These are phyloP conservation scores for Extremus antarcticus DNA, from an alignment of 495 filamentous ascomycete genomes.

Conservation along the genomic window DNA sequence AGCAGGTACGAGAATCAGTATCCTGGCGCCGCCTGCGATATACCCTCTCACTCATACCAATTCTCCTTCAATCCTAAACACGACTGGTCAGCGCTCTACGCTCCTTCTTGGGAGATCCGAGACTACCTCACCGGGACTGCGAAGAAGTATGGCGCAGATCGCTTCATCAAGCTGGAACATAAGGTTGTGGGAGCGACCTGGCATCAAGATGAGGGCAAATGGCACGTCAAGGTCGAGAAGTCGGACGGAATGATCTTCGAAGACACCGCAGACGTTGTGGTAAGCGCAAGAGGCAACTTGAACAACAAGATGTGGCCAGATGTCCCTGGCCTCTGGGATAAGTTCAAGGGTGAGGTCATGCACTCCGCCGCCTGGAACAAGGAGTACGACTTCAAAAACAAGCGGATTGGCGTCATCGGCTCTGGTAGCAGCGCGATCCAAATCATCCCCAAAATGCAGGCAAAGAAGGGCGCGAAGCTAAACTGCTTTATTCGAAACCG, in stretches of 20 bases:
- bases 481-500: conserved; percentile 25
- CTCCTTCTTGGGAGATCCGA: conserved; percentile 27
- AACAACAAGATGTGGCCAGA: conserved; percentile 29
- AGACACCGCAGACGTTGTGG: conserved; percentile 23
- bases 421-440: conserved; percentile 29
- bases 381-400: conserved; percentile 27
- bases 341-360: conserved; percentile 29
- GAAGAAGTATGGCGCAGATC: conserved; percentile 28
- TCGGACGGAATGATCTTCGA: conserved; percentile 19
- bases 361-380: conserved; percentile 29
- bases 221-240: conserved; percentile 26
- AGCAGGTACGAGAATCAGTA: conserved; percentile 50
- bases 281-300: conserved; percentile 25
- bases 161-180: conserved; percentile 28
- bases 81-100: conserved; percentile 27
- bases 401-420: conserved; percentile 30
- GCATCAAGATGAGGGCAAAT: conserved; percentile 22
- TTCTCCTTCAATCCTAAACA: conserved; percentile 29
- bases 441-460: conserved; percentile 27
- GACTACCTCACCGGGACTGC: conserved; percentile 25
- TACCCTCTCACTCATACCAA: conserved; percentile 23
- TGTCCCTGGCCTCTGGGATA: conserved; percentile 23
- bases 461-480: conserved; percentile 18
- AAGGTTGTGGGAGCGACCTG: conserved; percentile 22
- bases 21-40: conserved; percentile 44